Conservation (phyloP, 352 stramenopile genomes). For the Pythium utonaiense region DNA sequence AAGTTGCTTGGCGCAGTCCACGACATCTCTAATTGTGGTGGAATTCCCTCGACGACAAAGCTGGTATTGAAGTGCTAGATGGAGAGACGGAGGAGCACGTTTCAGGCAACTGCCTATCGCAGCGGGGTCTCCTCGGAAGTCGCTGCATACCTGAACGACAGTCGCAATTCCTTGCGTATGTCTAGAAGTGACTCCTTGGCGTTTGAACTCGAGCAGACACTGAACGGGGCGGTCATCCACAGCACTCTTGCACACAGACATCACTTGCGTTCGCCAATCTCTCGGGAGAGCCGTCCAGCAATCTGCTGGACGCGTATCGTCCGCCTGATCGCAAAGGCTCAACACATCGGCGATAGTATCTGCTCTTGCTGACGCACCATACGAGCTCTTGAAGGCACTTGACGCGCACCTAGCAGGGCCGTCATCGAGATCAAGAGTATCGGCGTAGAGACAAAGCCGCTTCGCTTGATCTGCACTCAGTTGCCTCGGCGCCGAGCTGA, state of each 20-base stretch:
- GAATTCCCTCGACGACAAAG: conserved; percentile 5
- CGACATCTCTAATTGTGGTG: neutral
- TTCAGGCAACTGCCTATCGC: conserved; percentile 11
- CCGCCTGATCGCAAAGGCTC: conserved; percentile 1
- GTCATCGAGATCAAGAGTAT: neutral
- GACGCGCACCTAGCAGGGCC: conserved; percentile 14
- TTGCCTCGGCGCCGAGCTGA: neutral
- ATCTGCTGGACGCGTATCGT: conserved; percentile 22
- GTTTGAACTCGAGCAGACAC: conserved; percentile 33
- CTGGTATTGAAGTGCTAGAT: neutral
- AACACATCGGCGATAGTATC: neutral
- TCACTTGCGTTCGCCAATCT: conserved; percentile 15
- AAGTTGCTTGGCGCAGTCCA: conserved; percentile 24
- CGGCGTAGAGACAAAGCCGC: conserved; percentile 9
- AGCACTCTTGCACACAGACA: conserved; percentile 36
- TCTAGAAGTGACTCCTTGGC: neutral
- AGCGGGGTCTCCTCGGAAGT: conserved; percentile 9
- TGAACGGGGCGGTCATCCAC: conserved; percentile 25
- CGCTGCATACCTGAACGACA: conserved; percentile 6
- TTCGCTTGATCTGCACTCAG: neutral
- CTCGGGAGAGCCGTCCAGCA: conserved; percentile 36
- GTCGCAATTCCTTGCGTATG: conserved; percentile 1
- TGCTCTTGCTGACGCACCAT: neutral
- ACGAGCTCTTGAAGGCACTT: neutral
- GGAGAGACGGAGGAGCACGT: conserved; percentile 7